Evolutionary conservation across 1,284 basidiomycete species (phyloP).

Genomic region (Melampsora americana): DNA sequence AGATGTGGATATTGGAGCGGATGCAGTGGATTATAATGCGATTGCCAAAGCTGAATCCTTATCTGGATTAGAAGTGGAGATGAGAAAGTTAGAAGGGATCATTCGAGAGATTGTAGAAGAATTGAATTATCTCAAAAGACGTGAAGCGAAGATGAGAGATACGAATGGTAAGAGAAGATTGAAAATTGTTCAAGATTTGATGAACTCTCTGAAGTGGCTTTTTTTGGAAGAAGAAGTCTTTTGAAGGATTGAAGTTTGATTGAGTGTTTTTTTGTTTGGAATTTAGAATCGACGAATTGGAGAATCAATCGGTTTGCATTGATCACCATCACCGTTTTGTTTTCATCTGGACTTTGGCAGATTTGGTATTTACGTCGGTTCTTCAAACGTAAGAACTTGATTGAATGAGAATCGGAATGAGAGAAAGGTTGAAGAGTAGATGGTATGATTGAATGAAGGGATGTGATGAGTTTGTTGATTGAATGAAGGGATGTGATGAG

Average conservation of each 20-base stretch:
- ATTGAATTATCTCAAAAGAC: slow-evolving; percentile 81
- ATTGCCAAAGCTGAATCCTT: slow-evolving; percentile 98
- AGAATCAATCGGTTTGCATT: slow-evolving; percentile 34
- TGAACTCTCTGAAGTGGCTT: neutral
- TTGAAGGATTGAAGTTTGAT: neutral
- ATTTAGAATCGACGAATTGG: slow-evolving; percentile 36
- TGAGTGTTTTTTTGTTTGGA: neutral
- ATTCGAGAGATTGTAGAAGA: slow-evolving; percentile 94
- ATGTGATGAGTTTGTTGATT: no score
- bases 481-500: no score
- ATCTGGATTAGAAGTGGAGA: slow-evolving; percentile 92
- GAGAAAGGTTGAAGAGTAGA: no score
- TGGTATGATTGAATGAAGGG: no score
- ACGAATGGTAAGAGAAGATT: slow-evolving; percentile 76
- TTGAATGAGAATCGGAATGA: no score
- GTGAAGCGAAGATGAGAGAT: slow-evolving; percentile 82
- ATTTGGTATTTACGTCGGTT: slow-evolving; percentile 39
- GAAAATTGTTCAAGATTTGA: slow-evolving; percentile 2
- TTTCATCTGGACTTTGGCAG: slow-evolving; percentile 41
- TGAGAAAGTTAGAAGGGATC: slow-evolving; percentile 92
- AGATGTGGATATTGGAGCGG: slow-evolving; percentile 95
- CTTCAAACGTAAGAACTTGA: slow-evolving; percentile 41
- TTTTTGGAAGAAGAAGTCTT: neutral
- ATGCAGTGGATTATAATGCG: slow-evolving; percentile 98
- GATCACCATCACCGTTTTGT: slow-evolving; percentile 14